Evolutionary conservation across 2,329 filamentous ascomycete genomes (phyloP).

Genomic region (Cordyceps tenuipes): DNA sequence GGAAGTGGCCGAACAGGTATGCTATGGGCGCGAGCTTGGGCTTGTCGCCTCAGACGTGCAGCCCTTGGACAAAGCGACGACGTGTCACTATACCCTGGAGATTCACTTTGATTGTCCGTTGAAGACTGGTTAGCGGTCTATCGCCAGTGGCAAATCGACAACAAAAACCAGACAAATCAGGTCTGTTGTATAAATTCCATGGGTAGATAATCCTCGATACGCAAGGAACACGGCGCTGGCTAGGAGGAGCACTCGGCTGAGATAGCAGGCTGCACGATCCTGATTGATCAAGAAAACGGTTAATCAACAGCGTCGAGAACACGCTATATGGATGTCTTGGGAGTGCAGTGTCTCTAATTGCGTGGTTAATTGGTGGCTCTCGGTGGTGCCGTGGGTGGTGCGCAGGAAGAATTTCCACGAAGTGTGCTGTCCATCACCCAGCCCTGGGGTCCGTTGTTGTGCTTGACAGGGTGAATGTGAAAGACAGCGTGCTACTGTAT

Average conservation of each 20-base stretch:
- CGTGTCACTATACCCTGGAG: not conserved
- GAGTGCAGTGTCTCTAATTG: not conserved
- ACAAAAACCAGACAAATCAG: not conserved
- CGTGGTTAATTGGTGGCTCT: not conserved
- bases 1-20: not conserved
- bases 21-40: not conserved
- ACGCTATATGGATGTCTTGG: not conserved
- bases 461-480: conserved; percentile 5
- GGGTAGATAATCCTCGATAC: not conserved
- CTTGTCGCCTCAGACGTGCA: not conserved
- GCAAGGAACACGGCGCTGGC: not conserved
- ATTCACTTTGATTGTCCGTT: not conserved
- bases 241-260: not conserved
- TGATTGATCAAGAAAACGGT: not conserved
- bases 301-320: not conserved
- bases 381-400: not conserved
- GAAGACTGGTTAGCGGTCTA: not conserved
- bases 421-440: not conserved
- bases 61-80: not conserved
- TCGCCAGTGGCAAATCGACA: not conserved
- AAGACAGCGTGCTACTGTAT: conserved; percentile 2
- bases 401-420: not conserved
- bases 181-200: not conserved
- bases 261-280: not conserved
- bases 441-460: not conserved